These are phyloP conservation scores for Pichia cactophila DNA, from an alignment of 1,139 yeast genomes.

Conservation along the genomic window DNA sequence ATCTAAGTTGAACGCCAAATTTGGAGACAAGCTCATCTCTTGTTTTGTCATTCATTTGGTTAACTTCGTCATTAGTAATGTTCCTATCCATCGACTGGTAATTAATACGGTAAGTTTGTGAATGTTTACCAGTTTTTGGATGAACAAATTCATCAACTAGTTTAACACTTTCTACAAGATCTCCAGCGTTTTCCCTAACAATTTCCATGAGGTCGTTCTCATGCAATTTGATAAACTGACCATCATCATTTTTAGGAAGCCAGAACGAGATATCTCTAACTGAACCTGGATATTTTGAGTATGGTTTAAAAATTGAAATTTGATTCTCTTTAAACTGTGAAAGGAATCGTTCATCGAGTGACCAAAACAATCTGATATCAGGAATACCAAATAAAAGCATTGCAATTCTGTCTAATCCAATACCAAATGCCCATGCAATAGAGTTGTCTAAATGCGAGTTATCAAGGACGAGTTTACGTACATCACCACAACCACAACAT, in stretches of 20 bases:
- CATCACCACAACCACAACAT: conserved; percentile 94
- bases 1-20: conserved; percentile 60
- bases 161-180: conserved; percentile 78
- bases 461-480: conserved; percentile 65
- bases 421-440: conserved; percentile 97
- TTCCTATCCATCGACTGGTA: conserved; percentile 96
- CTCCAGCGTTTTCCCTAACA: conserved; percentile 79
- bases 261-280: conserved; percentile 87
- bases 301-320: conserved; percentile 74
- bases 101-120: conserved; percentile 83
- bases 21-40: conserved; percentile 44
- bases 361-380: conserved; percentile 91
- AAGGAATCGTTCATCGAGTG: conserved; percentile 68
- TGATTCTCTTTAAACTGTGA: conserved; percentile 60
- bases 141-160: conserved; percentile 77
- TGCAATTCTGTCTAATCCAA: conserved; percentile 92
- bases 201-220: conserved; percentile 92
- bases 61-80: conserved; percentile 75
- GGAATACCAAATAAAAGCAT: conserved; percentile 94
- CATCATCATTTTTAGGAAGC: conserved; percentile 43
- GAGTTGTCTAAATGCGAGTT: conserved; percentile 60
- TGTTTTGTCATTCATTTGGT: conserved; percentile 58
- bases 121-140: conserved; percentile 68
- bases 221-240: conserved; percentile 40
- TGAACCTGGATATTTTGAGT: conserved; percentile 86